A percentile compares a stretch with the other conserved stretches of the same genome.
phyloP scores from a whole-genome alignment of 257 asterid genomes.

The Coffea eugenioides region DNA sequence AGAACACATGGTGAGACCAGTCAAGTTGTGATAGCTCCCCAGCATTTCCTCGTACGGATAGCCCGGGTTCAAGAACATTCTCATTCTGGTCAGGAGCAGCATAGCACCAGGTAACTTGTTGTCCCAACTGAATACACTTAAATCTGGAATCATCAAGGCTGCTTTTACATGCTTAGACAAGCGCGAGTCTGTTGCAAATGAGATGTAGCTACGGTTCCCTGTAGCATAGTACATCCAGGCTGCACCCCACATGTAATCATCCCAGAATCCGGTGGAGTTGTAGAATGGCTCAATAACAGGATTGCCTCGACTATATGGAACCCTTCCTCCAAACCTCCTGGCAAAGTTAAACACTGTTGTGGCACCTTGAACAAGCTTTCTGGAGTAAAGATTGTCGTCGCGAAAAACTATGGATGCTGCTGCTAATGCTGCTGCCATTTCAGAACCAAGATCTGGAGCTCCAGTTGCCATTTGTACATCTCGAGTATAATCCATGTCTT shows the following conservation, averaged over 20 bases:
- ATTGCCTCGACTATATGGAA: conserved; percentile 51
- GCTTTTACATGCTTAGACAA: conserved; percentile 45
- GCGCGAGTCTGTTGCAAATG: conserved; percentile 49
- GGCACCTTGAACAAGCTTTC: conserved; percentile 53
- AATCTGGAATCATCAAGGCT: conserved; percentile 40
- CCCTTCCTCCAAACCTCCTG: conserved; percentile 36
- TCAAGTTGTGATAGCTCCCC: conserved; percentile 55
- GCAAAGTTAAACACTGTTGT: conserved; percentile 57
- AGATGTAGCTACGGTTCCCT: conserved; percentile 54
- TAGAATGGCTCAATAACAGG: conserved; percentile 56
- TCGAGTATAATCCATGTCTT: conserved; percentile 75
- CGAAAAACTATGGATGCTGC: conserved; percentile 90
- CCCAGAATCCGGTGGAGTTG: conserved; percentile 72
- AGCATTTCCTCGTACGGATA: conserved; percentile 88
- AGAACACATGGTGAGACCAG: conserved; percentile 83
- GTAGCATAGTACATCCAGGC: conserved; percentile 89
- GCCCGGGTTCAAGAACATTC: conserved; percentile 75
- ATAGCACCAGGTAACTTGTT: conserved; percentile 88
- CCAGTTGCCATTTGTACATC: conserved; percentile 37
- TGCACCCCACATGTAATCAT: conserved; percentile 80
- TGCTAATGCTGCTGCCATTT: conserved; percentile 84
- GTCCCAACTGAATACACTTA: conserved; percentile 83
- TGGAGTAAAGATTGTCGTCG: conserved; percentile 46
- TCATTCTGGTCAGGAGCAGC: conserved; percentile 60
- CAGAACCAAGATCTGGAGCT: conserved; percentile 79